phyloP scores from a whole-genome alignment of 2,329 filamentous ascomycete genomes.

The Elsinoe perseae region DNA sequence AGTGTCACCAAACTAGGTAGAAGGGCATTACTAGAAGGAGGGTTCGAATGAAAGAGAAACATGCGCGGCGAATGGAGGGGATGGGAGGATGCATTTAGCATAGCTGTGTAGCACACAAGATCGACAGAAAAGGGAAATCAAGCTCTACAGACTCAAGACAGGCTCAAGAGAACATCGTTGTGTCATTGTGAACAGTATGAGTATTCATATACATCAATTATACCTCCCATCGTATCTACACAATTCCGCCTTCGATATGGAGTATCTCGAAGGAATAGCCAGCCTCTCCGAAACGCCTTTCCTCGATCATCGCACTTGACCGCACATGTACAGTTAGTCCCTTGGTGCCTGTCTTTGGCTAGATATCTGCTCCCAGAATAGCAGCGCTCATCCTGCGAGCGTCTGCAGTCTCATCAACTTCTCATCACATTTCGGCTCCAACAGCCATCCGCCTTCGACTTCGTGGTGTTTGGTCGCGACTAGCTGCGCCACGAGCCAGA shows the following conservation, averaged over 20 bases:
- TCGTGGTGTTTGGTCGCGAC: constrained; percentile 14
- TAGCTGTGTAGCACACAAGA: constrained; percentile 7
- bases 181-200: too few species aligned
- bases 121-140: constrained; percentile 5
- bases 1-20: background rate
- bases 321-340: background rate
- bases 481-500: constrained; percentile 13
- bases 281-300: constrained; percentile 2
- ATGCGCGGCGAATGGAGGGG: too few species aligned
- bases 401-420: constrained; percentile 13
- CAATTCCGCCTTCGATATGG: background rate
- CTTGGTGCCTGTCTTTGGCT: background rate
- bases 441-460: constrained; percentile 11
- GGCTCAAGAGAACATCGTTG: too few species aligned
- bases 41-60: background rate
- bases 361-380: too few species aligned
- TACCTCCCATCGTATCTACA: constrained; percentile 4
- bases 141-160: constrained; percentile 1
- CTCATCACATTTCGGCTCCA: constrained; percentile 15
- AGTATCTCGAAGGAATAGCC: background rate
- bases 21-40: background rate
- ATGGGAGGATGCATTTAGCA: background rate
- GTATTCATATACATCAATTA: too few species aligned
- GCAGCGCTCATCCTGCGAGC: constrained; percentile 3
- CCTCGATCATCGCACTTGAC: background rate